Evolutionary conservation across 352 stramenopile species (phyloP).

Genomic region (Phytopythium helicoides): DNA sequence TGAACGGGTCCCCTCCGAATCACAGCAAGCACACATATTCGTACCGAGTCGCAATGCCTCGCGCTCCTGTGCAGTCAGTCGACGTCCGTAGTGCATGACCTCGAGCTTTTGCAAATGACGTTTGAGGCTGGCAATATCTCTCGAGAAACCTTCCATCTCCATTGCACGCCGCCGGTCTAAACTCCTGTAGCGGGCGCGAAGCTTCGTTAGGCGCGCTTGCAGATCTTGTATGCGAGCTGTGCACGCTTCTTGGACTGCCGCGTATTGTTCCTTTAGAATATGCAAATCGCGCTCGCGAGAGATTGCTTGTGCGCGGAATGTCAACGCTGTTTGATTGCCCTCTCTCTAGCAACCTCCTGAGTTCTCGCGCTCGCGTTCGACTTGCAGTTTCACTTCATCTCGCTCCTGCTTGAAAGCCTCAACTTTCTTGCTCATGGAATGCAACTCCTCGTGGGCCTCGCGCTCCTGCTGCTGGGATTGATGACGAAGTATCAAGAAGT

Average conservation of each 20-base stretch:
- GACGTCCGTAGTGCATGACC: conserved; percentile 57
- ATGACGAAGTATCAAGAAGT: conserved; percentile 75
- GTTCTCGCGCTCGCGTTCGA: conserved; percentile 42
- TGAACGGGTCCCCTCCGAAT: neutral
- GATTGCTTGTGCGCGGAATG: conserved; percentile 57
- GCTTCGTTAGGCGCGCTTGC: conserved; percentile 59
- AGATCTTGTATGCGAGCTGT: conserved; percentile 67
- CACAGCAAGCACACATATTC: conserved; percentile 1
- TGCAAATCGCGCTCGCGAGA: conserved; percentile 59
- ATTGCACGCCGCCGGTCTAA: conserved; percentile 69
- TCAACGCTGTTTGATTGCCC: conserved; percentile 45
- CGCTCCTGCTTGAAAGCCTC: conserved; percentile 39
- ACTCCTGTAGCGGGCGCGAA: conserved; percentile 53
- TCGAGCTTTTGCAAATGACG: conserved; percentile 72
- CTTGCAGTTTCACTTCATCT: conserved; percentile 33
- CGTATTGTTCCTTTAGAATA: conserved; percentile 79
- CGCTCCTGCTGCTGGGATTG: conserved; percentile 61
- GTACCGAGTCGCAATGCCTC: conserved; percentile 42
- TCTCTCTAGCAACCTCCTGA: conserved; percentile 46
- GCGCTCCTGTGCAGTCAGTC: conserved; percentile 42
- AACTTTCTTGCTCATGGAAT: conserved; percentile 36
- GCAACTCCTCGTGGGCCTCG: conserved; percentile 56
- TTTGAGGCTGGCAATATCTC: conserved; percentile 60
- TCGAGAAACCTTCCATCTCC: conserved; percentile 84
- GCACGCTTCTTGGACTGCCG: conserved; percentile 67